Evolutionary conservation across 495 filamentous ascomycete genomes (phyloP), one percentile per base, ranked within the genome.

Genomic region (Hyphodiscus hymeniophilus): DNA sequence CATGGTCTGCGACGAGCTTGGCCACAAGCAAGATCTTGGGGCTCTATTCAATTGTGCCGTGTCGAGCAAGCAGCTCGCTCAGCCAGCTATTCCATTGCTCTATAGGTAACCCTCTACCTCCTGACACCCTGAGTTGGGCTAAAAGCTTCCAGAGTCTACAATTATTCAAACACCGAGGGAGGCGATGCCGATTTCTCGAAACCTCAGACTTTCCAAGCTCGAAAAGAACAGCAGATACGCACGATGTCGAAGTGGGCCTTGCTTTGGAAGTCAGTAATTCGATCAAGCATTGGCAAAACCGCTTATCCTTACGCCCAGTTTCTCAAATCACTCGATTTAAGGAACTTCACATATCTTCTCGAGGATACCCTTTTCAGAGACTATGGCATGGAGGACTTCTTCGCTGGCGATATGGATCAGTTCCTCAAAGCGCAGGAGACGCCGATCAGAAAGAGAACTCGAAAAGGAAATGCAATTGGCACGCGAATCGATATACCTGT

Each of bases 261-360:
- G 3, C 63, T 85, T 28, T 89, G 86, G 86, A 71, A 75, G 28
- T 81, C 81, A 6, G 74, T 89, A 41, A 74, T 85, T 44, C 64
- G 79, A 6, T 89, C 85, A 1, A 79, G 79, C 49, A 44, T 84
- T 23, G 75, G 71, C 10, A 62, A 70, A 50, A 86, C 85, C 0
- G 63, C 74, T 23, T 83, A 77, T 50, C 82, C 82, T 0, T 89
- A 91, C 54, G 82, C 76, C 55, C 68, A 71, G 26, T 87, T 83
- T 61, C 74, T 88, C 36, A 76, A 76, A 23, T 59, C 67, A 18
- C 63, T 91, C 22, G 74, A 82, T 54, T 66, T 87, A 1, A 63
- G 74, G 48, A 79, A 81, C 51, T 67, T 89, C 3, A 52, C 65
- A 30, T 57, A 75, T 17, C 68, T 85, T 15, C 67, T 89, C 8